Evolutionary conservation across 306 rosid species (phyloP).

Genomic region (Cicer arietinum): DNA sequence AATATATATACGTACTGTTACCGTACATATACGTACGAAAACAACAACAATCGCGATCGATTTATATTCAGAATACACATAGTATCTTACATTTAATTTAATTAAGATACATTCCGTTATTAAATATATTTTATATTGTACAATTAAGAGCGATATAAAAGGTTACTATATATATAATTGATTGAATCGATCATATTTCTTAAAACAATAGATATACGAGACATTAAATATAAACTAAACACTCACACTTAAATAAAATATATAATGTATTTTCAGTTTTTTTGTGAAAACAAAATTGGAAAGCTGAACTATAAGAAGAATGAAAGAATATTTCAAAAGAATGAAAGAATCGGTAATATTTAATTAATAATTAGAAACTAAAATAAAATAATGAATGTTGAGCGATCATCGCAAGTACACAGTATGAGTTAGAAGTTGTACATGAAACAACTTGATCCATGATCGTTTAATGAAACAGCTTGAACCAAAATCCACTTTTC

Average conservation of each 20-base stretch:
- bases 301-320: neutral
- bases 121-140: no score
- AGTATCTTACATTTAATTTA: no score
- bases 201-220: no score
- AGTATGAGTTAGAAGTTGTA: constrained; percentile 38
- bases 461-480: constrained; percentile 52
- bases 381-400: neutral
- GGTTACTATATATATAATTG: no score
- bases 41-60: no score
- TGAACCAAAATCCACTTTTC: constrained; percentile 70
- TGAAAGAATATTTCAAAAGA: neutral
- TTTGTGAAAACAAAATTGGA: neutral
- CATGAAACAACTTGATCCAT: constrained; percentile 40
- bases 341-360: constrained; percentile 7
- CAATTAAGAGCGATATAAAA: no score
- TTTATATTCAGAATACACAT: no score
- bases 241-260: no score
- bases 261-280: neutral
- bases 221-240: no score
- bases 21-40: neutral
- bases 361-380: neutral
- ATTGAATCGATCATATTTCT: no score
- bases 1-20: constrained; percentile 3
- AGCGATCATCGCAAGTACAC: neutral
- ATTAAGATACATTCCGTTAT: no score